Base-by-base conservation (phyloP, 306 rosid species). In the Amphicarpaea edgeworthii region DNA sequence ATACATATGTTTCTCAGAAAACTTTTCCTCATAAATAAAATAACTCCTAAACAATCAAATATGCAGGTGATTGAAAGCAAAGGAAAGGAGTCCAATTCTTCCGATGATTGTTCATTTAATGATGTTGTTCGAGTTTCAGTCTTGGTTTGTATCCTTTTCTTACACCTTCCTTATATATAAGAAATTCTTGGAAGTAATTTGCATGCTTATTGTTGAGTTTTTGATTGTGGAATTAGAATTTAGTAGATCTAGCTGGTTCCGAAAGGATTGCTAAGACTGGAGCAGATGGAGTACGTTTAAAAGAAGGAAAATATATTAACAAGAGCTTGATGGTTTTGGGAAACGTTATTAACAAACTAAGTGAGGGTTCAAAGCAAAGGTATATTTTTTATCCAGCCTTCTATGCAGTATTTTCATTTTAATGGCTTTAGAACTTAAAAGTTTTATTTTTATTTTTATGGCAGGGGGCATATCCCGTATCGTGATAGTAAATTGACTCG, bases 401-500 rank as follows among this genome's bases (percentile, higher is more conserved):
- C 66, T 26, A 26, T 24, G 30, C 32, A 50, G 10, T 61, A 57
- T 79, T 79, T 65, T 45, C 30, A 30, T 45, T 58, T 58, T 61
- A 32, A 20, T 40, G 43, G 49, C 49, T 53, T 60, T 6, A 15
- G 21, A 70, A n/a, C n/a, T n/a, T n/a, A n/a, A n/a, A n/a, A n/a
- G n/a, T n/a, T n/a, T n/a, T n/a, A n/a, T n/a, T n/a, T n/a, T n/a
- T n/a, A n/a, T n/a, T n/a, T n/a, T 70, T 17, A 2, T 69, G 77
- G 65, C 85, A 92, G 99, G 88, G 97, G 88, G 38, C 99, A 95
- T 75, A 87, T 95, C 72, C 99, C 99, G 8, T 95, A 90, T 63
- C 96, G 99, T 77, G 99, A 95, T 69, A 95, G 97, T 84, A 95
- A 95, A 83, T 85, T 95, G 70, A 95, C 99, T 16, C 99, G 99